A percentile compares a stretch with the other conserved stretches of the same genome.
Conservation (phyloP, 345 rosid species). For the Pelargonium nanum region DNA sequence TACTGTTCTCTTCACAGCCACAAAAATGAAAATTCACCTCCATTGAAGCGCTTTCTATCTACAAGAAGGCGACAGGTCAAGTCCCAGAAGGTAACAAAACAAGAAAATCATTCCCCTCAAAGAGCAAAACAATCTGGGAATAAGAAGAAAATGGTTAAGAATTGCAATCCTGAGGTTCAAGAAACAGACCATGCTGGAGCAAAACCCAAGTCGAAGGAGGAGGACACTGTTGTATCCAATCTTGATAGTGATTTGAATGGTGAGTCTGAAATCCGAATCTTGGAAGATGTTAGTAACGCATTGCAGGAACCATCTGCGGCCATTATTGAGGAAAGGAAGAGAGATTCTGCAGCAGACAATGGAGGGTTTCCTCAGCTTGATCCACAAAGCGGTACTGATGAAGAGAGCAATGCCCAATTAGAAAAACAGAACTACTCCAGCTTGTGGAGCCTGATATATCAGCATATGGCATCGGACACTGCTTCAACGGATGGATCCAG, state of each 20-base stretch:
- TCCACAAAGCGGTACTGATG: conserved; percentile 2
- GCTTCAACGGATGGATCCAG: conserved; percentile 21
- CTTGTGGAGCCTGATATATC: conserved; percentile 67
- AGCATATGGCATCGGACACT: conserved; percentile 56
- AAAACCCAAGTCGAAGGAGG: background rate
- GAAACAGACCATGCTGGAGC: conserved; percentile 7
- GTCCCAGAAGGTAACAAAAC: conserved; percentile 41
- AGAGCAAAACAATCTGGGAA: conserved; percentile 24
- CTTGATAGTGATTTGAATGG: background rate
- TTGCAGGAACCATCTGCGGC: background rate
- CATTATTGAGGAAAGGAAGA: background rate
- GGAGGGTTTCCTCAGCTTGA: background rate
- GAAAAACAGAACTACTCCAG: conserved; percentile 43
- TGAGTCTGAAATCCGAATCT: background rate
- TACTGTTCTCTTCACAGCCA: conserved; percentile 91
- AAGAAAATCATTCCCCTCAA: conserved; percentile 18
- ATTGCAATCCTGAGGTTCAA: conserved; percentile 7
- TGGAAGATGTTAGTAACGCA: background rate
- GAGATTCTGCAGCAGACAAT: conserved; percentile 1
- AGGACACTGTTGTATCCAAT: background rate
- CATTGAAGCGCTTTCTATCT: conserved; percentile 51
- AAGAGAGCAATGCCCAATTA: conserved; percentile 12
- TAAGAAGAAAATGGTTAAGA: conserved; percentile 19
- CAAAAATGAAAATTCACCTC: conserved; percentile 36
- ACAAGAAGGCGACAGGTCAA: conserved; percentile 42